Conservation (phyloP, 1,284 basidiomycete genomes). For the Cryptococcus deneoformans region DNA sequence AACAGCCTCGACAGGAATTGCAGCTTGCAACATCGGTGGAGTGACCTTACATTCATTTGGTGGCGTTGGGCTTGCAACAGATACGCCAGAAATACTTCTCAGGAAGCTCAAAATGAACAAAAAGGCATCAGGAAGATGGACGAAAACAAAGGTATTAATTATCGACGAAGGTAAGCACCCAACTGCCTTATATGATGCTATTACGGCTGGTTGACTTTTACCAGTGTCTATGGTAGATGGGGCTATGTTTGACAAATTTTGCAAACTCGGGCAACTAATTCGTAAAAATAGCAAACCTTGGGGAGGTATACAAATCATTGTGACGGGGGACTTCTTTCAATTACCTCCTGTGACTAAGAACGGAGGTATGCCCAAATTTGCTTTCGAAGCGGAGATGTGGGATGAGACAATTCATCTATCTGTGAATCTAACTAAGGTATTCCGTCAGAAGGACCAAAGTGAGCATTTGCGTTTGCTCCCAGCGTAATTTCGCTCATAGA, state of each 20-base stretch:
- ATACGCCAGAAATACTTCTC: constrained; percentile 62
- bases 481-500: constrained; percentile 12
- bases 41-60: constrained; percentile 91
- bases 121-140: constrained; percentile 68
- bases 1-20: constrained; percentile 87
- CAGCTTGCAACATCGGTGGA: constrained; percentile 91
- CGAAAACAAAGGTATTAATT: constrained; percentile 73
- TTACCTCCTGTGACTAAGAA: constrained; percentile 81
- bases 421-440: constrained; percentile 86
- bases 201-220: constrained; percentile 53
- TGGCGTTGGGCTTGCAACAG: constrained; percentile 78
- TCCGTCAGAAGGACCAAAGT: constrained; percentile 61
- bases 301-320: constrained; percentile 92
- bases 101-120: constrained; percentile 68
- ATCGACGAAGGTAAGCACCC: constrained; percentile 78
- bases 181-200: background rate
- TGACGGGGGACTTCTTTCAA: constrained; percentile 97
- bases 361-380: constrained; percentile 59
- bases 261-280: constrained; percentile 46
- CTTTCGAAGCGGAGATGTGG: constrained; percentile 90
- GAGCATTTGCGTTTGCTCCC: constrained; percentile 13
- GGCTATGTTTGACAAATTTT: constrained; percentile 57
- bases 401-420: constrained; percentile 67
- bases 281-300: constrained; percentile 71
- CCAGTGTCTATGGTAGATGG: constrained; percentile 98